Conservation (phyloP, 164 flowering plant genomes). For the Echeveria elegans region DNA sequence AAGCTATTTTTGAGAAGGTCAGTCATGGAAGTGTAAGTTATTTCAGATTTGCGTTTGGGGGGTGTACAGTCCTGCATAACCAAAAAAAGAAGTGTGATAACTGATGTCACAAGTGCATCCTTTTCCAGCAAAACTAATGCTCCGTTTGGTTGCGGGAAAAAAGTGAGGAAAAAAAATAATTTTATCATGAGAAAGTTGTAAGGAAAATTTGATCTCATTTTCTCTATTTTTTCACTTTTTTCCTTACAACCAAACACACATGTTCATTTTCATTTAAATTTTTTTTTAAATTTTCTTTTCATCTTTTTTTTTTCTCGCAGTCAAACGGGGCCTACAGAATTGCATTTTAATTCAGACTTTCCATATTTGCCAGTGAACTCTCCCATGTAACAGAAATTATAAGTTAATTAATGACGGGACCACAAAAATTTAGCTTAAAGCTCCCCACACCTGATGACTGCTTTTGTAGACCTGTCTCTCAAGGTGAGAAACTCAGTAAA, state of each 20-base stretch:
- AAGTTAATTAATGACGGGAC: background rate
- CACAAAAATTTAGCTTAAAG: background rate
- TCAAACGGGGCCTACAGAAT: no score
- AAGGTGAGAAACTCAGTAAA: background rate
- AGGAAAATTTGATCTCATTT: no score
- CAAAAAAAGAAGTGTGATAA: background rate
- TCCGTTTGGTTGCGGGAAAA: no score
- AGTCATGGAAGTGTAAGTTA: slow-evolving; percentile 30
- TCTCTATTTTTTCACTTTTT: no score
- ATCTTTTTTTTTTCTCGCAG: no score
- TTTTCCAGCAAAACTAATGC: background rate
- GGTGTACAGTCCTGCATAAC: background rate
- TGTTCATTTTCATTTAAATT: no score
- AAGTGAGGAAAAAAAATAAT: no score
- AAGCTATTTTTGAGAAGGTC: slow-evolving; percentile 63
- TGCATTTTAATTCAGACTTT: background rate
- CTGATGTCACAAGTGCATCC: background rate
- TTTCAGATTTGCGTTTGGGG: slow-evolving; percentile 19
- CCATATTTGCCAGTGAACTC: background rate
- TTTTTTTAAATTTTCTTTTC: no score
- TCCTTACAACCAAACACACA: no score
- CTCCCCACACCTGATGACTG: background rate
- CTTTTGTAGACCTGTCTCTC: background rate
- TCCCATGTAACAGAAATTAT: background rate
- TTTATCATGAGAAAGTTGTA: no score